Conservation (phyloP, 768 basidiomycete species). For the Suillus weaverae region DNA sequence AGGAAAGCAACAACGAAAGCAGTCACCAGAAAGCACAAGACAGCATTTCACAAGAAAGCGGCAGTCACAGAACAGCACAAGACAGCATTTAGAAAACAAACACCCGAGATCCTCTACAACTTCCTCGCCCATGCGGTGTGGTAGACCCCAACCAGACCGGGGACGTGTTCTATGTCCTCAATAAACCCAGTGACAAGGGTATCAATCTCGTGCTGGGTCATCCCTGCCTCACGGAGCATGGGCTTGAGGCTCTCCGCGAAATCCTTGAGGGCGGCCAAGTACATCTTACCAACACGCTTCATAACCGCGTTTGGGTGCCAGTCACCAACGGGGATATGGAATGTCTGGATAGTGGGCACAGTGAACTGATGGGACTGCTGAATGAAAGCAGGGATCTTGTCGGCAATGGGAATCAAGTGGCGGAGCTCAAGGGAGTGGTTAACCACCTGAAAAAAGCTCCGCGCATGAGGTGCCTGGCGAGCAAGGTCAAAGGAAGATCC, state of each 20-base stretch:
- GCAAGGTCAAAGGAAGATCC: constrained; percentile 24
- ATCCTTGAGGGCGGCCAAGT: constrained; percentile 38
- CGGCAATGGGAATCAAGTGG: constrained; percentile 41
- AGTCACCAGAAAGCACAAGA: constrained; percentile 1
- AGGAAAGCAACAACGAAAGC: background rate
- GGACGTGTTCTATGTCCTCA: constrained; percentile 45
- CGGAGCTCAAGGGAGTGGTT: constrained; percentile 39
- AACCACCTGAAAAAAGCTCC: constrained; percentile 38
- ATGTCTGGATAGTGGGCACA: constrained; percentile 34
- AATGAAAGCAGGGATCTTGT: constrained; percentile 41
- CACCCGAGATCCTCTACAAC: constrained; percentile 13
- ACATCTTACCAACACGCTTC: constrained; percentile 41
- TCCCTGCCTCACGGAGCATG: constrained; percentile 41
- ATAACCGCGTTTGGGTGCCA: constrained; percentile 40
- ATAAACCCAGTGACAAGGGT: constrained; percentile 42
- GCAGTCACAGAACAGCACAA: background rate
- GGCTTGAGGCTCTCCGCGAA: constrained; percentile 52
- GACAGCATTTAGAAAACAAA: background rate
- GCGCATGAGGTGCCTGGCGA: constrained; percentile 27
- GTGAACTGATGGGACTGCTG: constrained; percentile 39
- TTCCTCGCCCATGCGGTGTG: constrained; percentile 49
- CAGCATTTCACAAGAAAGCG: background rate
- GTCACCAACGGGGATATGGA: constrained; percentile 56
- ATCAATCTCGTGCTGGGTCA: constrained; percentile 37
- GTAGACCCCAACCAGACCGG: constrained; percentile 50